phyloP scores from a whole-genome alignment of 306 rosid species.

The Heteromeles arbutifolia region DNA sequence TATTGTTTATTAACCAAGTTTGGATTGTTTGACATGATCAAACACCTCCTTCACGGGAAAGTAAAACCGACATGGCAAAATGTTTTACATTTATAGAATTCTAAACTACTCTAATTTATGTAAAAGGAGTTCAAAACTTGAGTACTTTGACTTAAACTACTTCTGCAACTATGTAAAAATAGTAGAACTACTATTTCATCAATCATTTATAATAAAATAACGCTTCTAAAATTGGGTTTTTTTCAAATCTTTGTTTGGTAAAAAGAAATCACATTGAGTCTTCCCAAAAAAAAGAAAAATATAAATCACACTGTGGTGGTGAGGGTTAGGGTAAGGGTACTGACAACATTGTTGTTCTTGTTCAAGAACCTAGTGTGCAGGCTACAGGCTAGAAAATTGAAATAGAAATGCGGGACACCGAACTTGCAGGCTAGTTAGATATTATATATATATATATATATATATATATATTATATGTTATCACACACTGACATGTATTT shows the following conservation, averaged over 20 bases:
- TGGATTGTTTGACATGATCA: neutral
- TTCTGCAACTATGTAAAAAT: too few relatives aligned
- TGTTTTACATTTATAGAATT: neutral
- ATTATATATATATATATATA: too few relatives aligned
- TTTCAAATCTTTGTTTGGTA: neutral
- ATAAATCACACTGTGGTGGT: neutral
- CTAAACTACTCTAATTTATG: neutral
- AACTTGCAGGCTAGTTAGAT: neutral
- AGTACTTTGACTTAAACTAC: rapidly evolving
- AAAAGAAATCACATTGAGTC: neutral
- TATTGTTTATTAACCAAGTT: neutral
- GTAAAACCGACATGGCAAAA: neutral
- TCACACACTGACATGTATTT: too few relatives aligned
- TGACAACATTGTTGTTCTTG: constrained; percentile 1
- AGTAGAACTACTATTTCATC: neutral
- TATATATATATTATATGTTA: too few relatives aligned
- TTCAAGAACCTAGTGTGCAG: neutral
- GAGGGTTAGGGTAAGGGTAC: neutral
- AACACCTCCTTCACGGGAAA: neutral
- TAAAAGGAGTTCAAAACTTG: neutral
- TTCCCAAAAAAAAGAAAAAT: too few relatives aligned
- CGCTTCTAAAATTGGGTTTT: neutral
- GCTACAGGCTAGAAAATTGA: neutral
- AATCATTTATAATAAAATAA: neutral
- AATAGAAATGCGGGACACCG: neutral